These are phyloP conservation scores for Debaryomyces robertsiae DNA, from an alignment of 1,139 yeast genomes.

Conservation along the genomic window DNA sequence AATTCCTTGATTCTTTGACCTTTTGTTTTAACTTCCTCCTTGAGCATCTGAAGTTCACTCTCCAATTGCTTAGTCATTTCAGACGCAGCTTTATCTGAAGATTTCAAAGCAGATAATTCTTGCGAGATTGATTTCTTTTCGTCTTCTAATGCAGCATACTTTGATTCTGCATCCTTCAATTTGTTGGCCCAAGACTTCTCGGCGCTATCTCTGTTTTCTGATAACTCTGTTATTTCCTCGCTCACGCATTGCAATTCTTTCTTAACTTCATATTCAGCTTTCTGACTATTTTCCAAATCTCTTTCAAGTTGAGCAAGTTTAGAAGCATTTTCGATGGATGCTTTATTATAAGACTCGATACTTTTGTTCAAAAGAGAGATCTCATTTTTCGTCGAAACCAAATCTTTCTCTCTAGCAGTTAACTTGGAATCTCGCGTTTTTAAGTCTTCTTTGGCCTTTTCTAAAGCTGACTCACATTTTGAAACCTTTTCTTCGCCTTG, in stretches of 20 bases:
- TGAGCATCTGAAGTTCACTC: constrained; percentile 3
- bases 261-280: constrained; percentile 5
- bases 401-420: constrained; percentile 3
- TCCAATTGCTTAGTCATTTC: constrained; percentile 9
- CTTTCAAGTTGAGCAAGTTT: constrained; percentile 4
- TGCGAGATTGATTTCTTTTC: constrained; percentile 5
- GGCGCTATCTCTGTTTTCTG: neutral
- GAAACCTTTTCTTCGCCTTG: constrained; percentile 4
- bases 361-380: constrained; percentile 11
- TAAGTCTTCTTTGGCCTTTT: neutral
- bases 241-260: constrained; percentile 4
- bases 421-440: neutral
- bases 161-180: constrained; percentile 5
- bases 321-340: constrained; percentile 12
- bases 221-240: constrained; percentile 8
- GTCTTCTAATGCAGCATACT: constrained; percentile 8
- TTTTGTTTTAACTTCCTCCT: constrained; percentile 3
- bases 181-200: constrained; percentile 6
- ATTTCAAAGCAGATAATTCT: constrained; percentile 7
- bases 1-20: constrained; percentile 14
- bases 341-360: constrained; percentile 11
- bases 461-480: constrained; percentile 8
- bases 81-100: constrained; percentile 5
- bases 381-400: constrained; percentile 6
- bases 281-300: constrained; percentile 3